Conservation (phyloP, 2,329 filamentous ascomycete species). For the Venturia oleaginea region DNA sequence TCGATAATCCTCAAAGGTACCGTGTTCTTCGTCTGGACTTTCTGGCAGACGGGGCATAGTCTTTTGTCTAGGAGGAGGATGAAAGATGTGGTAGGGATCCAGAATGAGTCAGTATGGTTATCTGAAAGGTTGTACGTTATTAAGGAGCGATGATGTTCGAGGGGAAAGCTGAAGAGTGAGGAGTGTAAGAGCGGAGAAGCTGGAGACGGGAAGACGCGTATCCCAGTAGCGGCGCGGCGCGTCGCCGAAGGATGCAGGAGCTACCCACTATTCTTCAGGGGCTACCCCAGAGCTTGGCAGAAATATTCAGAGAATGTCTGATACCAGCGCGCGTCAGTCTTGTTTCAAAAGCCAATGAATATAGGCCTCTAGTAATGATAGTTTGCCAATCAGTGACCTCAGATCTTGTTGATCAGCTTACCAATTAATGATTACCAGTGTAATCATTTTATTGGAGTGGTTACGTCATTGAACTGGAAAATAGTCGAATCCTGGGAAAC, state of each 20-base stretch:
- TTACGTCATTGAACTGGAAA: neutral
- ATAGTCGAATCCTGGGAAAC: neutral
- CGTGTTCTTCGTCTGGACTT: neutral
- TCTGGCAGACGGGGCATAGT: neutral
- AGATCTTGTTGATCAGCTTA: too few species aligned
- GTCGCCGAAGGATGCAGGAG: neutral
- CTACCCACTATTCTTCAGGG: neutral
- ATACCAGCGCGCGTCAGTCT: too few species aligned
- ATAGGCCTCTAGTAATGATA: too few species aligned
- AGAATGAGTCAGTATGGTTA: neutral
- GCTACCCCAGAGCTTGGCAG: neutral
- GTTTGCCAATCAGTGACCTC: too few species aligned
- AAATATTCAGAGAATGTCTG: too few species aligned
- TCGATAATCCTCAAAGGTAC: conserved; percentile 2
- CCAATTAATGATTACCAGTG: too few species aligned
- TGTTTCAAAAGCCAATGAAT: too few species aligned
- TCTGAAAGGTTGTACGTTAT: too few species aligned
- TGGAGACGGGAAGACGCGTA: neutral
- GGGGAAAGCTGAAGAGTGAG: neutral
- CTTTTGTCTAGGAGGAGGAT: neutral
- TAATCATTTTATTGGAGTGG: neutral
- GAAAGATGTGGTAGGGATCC: neutral
- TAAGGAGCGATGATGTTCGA: neutral
- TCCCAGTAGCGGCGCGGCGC: neutral
- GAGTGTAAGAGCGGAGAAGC: neutral